phyloP scores from a whole-genome alignment of 495 filamentous ascomycete genomes.

The Podospora australis region DNA sequence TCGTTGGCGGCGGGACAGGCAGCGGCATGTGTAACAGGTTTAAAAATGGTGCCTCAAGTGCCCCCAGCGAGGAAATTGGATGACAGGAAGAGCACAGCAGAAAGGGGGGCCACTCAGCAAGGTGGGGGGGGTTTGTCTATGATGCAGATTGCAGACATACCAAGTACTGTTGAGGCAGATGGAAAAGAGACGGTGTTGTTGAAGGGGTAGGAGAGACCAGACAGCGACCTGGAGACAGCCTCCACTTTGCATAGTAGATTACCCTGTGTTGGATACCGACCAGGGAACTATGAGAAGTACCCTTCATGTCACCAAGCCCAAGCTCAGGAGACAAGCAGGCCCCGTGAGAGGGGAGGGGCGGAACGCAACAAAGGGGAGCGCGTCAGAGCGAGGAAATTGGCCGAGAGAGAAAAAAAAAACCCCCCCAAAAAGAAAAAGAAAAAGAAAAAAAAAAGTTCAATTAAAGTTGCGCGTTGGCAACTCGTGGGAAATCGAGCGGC shows the following conservation, averaged over 20 bases:
- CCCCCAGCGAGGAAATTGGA: not conserved
- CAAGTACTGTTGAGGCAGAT: no score
- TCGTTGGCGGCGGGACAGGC: no score
- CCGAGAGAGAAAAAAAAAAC: no score
- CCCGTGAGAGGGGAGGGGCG: not conserved
- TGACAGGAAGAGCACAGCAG: not conserved
- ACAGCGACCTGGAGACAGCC: conserved; percentile 7
- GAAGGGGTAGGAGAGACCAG: not conserved
- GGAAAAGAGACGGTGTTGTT: not conserved
- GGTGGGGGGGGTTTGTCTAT: conserved; percentile 1
- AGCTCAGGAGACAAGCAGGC: no score
- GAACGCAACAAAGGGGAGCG: conserved; percentile 1
- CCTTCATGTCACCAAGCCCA: not conserved
- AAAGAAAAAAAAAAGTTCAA: conserved; percentile 10
- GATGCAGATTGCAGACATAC: not conserved
- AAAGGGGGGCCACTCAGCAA: not conserved
- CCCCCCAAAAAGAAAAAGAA: not conserved
- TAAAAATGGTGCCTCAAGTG: not conserved
- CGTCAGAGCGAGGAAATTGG: conserved; percentile 1
- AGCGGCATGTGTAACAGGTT: not conserved
- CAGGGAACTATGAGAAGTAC: not conserved
- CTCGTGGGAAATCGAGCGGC: conserved; percentile 2
- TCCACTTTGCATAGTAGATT: not conserved
- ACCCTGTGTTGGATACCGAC: not conserved
- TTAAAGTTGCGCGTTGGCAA: conserved; percentile 5